Conservation (phyloP, 306 rosid species). For the Canavalia ensiformis region DNA sequence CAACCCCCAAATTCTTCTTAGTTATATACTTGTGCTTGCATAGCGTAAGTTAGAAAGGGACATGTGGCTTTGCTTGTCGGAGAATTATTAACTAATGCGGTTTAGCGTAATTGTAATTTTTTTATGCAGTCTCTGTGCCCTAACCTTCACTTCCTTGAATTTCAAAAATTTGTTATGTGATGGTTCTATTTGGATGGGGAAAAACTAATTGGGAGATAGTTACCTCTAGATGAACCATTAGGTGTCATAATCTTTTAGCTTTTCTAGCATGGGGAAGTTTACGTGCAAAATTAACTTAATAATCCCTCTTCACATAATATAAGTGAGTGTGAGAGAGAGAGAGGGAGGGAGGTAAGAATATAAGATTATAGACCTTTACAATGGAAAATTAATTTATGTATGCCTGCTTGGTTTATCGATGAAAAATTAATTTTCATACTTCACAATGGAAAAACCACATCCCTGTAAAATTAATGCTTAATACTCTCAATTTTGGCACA, state of each 20-base stretch:
- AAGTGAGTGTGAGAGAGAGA: too few species aligned
- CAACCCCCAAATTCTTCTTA: neutral
- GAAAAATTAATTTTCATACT: too few species aligned
- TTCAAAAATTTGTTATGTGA: neutral
- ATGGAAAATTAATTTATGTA: too few species aligned
- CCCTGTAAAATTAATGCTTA: too few species aligned
- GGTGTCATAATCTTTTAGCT: neutral
- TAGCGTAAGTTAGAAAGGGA: neutral
- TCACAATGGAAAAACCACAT: too few species aligned
- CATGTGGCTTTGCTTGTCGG: neutral
- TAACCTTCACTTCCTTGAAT: conserved; percentile 11
- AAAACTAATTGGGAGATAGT: neutral
- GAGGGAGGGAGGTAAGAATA: too few species aligned
- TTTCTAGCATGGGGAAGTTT: neutral
- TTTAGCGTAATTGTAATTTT: neutral
- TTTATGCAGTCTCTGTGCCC: neutral
- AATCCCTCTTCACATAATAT: neutral
- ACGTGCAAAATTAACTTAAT: neutral
- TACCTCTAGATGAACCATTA: conserved; percentile 1
- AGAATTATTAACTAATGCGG: neutral
- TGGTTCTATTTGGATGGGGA: neutral
- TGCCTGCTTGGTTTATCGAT: too few species aligned
- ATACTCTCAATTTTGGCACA: too few species aligned
- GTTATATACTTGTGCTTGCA: neutral
- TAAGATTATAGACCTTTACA: too few species aligned